Conservation (phyloP, 768 basidiomycete species). For the Macrolepiota fuliginosa region DNA sequence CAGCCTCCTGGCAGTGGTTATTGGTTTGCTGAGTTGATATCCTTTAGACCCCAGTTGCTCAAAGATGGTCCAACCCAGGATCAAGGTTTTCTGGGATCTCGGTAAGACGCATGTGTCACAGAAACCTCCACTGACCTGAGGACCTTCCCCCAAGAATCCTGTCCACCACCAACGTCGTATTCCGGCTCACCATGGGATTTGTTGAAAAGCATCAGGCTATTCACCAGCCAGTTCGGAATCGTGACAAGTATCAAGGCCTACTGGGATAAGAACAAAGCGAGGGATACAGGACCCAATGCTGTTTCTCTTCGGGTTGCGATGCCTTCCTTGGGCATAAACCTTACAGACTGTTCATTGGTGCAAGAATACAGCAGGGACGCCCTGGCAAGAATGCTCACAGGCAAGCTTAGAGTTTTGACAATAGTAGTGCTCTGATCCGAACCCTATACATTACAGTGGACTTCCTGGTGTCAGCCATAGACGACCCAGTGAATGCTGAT, state of each 20-base stretch:
- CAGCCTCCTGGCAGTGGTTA: neutral
- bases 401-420: neutral
- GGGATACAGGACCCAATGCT: neutral
- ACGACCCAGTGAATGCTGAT: neutral
- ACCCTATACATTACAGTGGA: neutral
- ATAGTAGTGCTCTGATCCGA: neutral
- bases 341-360: constrained; percentile 2
- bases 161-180: constrained; percentile 4
- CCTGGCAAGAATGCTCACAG: constrained; percentile 1
- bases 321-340: constrained; percentile 7
- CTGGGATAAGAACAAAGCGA: neutral
- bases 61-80: neutral
- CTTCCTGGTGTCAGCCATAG: constrained; percentile 2
- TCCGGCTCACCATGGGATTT: constrained; percentile 8
- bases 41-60: neutral
- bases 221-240: constrained; percentile 4
- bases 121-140: neutral
- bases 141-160: neutral
- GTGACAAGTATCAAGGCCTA: constrained; percentile 14
- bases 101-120: neutral
- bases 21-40: neutral
- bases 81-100: constrained; percentile 16
- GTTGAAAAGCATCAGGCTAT: constrained; percentile 2
- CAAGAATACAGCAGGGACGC: constrained; percentile 1
- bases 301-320: neutral